A percentile compares a stretch with the other conserved stretches of the same genome.
These are phyloP conservation scores for Peronospora farinosa DNA, from an alignment of 352 stramenopile genomes.

Conservation along the genomic window DNA sequence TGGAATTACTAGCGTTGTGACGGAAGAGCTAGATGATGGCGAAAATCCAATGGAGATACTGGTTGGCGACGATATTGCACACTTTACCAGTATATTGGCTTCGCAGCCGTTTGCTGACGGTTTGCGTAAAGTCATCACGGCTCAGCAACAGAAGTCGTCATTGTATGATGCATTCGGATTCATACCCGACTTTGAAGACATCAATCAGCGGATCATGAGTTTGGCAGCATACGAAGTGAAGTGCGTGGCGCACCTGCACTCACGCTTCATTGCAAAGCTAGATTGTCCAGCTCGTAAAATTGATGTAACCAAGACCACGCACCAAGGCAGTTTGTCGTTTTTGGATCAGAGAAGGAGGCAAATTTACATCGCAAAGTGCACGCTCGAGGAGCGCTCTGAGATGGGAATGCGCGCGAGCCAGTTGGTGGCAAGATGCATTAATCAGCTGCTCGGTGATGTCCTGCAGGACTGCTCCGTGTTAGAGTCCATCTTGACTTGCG, in stretches of 20 bases:
- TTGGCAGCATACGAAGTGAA: conserved; percentile 44
- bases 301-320: conserved; percentile 57
- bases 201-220: conserved; percentile 52
- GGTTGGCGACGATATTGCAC: conserved; percentile 32
- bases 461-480: conserved; percentile 57
- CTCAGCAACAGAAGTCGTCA: conserved; percentile 50
- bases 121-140: conserved; percentile 60
- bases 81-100: conserved; percentile 45
- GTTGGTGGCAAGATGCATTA: conserved; percentile 59
- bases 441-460: conserved; percentile 56
- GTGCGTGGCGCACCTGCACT: conserved; percentile 44
- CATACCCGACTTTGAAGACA: conserved; percentile 52
- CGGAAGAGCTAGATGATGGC: conserved; percentile 44
- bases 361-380: conserved; percentile 52
- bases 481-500: conserved; percentile 57
- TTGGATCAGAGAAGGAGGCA: conserved; percentile 31
- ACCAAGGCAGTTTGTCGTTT: conserved; percentile 52
- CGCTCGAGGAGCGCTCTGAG: conserved; percentile 24
- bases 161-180: conserved; percentile 39
- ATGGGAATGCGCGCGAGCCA: conserved; percentile 42
- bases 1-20: conserved; percentile 54
- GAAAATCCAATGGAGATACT: conserved; percentile 15
- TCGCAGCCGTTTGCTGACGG: conserved; percentile 53
- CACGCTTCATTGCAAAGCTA: conserved; percentile 57
- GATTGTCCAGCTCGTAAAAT: conserved; percentile 39